Conservation (phyloP, 2,329 filamentous ascomycete genomes). For the Tricladium varicosporioides region DNA sequence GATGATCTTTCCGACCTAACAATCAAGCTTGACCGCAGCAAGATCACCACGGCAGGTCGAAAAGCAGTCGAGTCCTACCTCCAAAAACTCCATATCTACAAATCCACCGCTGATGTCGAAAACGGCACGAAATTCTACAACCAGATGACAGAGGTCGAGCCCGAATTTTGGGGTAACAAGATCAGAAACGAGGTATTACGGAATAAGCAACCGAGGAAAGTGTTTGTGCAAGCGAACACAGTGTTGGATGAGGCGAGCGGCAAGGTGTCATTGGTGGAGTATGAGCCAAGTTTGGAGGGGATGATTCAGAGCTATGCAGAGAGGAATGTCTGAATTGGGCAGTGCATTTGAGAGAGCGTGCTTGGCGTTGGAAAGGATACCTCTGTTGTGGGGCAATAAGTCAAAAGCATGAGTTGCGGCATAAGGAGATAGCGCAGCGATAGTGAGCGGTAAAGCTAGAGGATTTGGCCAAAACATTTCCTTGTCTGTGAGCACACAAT, state of each 20-base stretch:
- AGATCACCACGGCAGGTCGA: constrained; percentile 81
- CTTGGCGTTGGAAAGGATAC: too few relatives aligned
- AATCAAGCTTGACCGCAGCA: constrained; percentile 78
- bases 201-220: constrained; percentile 80
- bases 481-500: too few relatives aligned
- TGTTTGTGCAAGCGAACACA: constrained; percentile 94
- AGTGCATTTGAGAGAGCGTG: too few relatives aligned
- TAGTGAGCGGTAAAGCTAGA: too few relatives aligned
- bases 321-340: constrained; percentile 34
- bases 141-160: constrained; percentile 76
- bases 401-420: too few relatives aligned
- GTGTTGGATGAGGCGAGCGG: constrained; percentile 65
- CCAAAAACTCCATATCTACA: constrained; percentile 90
- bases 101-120: constrained; percentile 81
- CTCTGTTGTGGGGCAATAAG: too few relatives aligned
- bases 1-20: constrained; percentile 74
- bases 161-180: constrained; percentile 79
- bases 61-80: constrained; percentile 81
- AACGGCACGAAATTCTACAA: constrained; percentile 78
- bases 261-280: constrained; percentile 77
- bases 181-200: constrained; percentile 72
- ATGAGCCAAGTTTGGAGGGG: constrained; percentile 76
- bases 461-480: too few relatives aligned
- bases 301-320: constrained; percentile 83
- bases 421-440: too few relatives aligned